Conservation (phyloP, 2,329 filamentous ascomycete genomes). For the Cadophora sp. region DNA sequence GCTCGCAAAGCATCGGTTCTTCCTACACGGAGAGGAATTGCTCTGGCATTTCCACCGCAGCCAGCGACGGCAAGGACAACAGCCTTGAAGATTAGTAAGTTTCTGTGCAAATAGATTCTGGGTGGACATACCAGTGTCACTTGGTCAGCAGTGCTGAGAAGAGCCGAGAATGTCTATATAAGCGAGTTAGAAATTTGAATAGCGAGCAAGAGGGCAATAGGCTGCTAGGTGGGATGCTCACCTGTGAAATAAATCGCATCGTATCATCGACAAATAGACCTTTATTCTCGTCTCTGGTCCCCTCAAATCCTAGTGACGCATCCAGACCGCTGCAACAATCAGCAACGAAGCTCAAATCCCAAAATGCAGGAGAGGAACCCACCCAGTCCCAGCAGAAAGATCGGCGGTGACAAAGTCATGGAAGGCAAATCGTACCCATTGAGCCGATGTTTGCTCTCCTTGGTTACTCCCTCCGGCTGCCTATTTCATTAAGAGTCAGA, state of each 20-base stretch:
- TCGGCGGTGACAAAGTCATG: constrained; percentile 33
- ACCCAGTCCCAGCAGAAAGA: constrained; percentile 29
- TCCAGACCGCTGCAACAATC: constrained; percentile 31
- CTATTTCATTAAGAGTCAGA: background rate
- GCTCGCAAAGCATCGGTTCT: constrained; percentile 27
- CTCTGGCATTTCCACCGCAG: constrained; percentile 23
- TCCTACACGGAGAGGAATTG: constrained; percentile 25
- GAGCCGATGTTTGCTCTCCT: constrained; percentile 32
- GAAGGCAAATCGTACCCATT: constrained; percentile 35
- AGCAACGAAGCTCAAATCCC: background rate
- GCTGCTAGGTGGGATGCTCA: constrained; percentile 12
- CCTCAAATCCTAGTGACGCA: constrained; percentile 33
- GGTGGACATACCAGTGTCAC: constrained; percentile 24
- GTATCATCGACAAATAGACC: constrained; percentile 30
- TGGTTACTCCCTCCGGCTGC: constrained; percentile 11
- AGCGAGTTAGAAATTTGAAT: background rate
- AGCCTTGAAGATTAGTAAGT: constrained; percentile 16
- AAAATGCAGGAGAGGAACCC: background rate
- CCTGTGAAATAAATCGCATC: constrained; percentile 21
- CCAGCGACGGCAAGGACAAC: constrained; percentile 15
- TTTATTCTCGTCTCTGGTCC: constrained; percentile 28
- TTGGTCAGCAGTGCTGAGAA: constrained; percentile 26
- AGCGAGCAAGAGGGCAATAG: background rate
- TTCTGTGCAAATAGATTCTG: background rate
- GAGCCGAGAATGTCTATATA: constrained; percentile 13